Evolutionary conservation across 257 asterid species (phyloP).

Genomic region (Solanum piurae): DNA sequence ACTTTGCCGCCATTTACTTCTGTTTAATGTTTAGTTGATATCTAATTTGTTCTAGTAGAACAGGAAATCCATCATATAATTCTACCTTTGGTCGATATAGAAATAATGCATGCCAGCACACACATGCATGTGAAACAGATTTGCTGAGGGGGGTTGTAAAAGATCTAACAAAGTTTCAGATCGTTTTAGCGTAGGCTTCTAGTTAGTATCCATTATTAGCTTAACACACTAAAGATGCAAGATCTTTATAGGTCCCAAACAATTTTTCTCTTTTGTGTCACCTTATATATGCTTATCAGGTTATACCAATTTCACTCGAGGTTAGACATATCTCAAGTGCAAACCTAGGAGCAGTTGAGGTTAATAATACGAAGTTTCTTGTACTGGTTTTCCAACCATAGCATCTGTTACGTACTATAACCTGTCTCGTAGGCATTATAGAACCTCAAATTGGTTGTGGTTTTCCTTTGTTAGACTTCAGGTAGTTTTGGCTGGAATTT

Average conservation of each 20-base stretch:
- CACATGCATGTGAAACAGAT: background rate
- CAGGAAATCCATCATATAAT: background rate
- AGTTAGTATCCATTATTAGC: background rate
- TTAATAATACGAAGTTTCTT: background rate
- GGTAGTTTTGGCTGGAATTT: background rate
- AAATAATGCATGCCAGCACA: background rate
- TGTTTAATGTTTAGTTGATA: background rate
- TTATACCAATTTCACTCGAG: background rate
- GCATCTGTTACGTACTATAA: background rate
- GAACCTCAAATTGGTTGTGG: background rate
- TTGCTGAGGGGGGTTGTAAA: background rate
- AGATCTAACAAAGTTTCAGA: background rate
- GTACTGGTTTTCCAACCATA: background rate
- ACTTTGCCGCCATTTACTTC: background rate
- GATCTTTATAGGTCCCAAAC: background rate
- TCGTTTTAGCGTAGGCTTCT: background rate
- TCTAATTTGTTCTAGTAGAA: background rate
- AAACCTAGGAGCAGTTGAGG: background rate
- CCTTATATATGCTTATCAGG: background rate
- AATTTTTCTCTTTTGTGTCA: background rate
- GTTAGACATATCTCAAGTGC: background rate
- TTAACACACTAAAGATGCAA: background rate
- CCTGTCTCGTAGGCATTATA: background rate
- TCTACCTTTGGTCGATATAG: background rate
- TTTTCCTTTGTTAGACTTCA: background rate